A percentile compares a stretch with the other conserved stretches of the same genome.
Conservation (phyloP, 352 stramenopile species). For the Pythium graminicola region DNA sequence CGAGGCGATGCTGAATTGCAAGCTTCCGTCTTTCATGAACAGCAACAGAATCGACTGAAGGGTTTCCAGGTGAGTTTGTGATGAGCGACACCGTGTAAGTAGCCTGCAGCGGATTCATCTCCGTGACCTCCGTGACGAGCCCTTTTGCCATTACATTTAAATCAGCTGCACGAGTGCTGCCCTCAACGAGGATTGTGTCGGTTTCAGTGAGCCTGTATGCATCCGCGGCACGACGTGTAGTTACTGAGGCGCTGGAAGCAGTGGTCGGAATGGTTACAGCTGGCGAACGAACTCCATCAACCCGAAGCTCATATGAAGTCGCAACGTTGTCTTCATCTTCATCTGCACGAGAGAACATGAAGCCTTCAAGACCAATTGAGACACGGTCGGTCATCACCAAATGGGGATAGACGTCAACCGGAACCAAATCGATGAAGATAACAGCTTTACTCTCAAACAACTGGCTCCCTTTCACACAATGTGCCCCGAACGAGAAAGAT, state of each 20-base stretch:
- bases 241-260: conserved; percentile 8
- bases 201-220: not conserved
- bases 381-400: conserved; percentile 13
- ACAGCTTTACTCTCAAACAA: not conserved
- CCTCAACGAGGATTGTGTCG: conserved; percentile 15
- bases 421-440: conserved; percentile 8
- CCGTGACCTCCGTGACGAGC: conserved; percentile 3
- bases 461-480: not conserved
- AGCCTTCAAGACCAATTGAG: conserved; percentile 9
- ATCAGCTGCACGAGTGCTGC: conserved; percentile 13
- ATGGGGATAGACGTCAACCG: conserved; percentile 15
- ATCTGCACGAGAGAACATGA: conserved; percentile 18
- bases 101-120: conserved; percentile 11
- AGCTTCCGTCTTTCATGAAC: not conserved
- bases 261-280: conserved; percentile 13
- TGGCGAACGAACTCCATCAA: conserved; percentile 15
- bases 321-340: conserved; percentile 19
- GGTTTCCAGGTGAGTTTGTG: not conserved
- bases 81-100: conserved; percentile 14
- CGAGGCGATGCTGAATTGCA: not conserved
- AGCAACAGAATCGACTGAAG: not conserved
- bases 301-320: conserved; percentile 13
- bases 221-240: not conserved
- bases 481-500: conserved; percentile 11
- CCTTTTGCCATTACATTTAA: conserved; percentile 16